Conservation (phyloP, 495 filamentous ascomycete species). For the Bacidia rubella region DNA sequence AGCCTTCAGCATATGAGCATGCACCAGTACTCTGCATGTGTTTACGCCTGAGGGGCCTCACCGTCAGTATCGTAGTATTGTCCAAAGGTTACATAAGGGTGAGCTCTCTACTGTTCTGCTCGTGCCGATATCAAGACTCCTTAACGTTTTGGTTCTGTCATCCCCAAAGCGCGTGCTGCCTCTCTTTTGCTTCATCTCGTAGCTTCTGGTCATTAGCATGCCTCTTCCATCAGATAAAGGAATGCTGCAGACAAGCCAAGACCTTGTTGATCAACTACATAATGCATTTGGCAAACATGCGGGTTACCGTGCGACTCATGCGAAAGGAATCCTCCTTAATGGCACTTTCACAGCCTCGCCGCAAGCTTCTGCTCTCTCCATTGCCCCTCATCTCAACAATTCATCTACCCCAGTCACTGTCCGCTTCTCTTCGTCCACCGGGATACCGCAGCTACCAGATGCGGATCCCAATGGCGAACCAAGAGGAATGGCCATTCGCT, state of each 20-base stretch:
- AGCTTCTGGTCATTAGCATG: conserved; percentile 16
- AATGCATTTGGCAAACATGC: conserved; percentile 31
- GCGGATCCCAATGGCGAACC: conserved; percentile 35
- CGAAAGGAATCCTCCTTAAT: conserved; percentile 32
- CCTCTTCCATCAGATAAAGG: conserved; percentile 30
- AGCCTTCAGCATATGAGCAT: background rate
- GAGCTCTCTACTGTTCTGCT: no score
- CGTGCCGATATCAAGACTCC: no score
- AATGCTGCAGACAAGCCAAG: conserved; percentile 28
- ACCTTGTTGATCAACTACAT: conserved; percentile 26
- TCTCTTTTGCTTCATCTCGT: background rate
- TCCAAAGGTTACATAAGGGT: background rate
- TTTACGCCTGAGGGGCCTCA: no score
- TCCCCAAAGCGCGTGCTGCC: background rate
- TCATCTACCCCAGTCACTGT: conserved; percentile 32
- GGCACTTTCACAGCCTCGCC: conserved; percentile 38
- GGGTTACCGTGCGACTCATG: conserved; percentile 38
- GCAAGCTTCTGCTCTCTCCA: conserved; percentile 29
- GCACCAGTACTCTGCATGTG: background rate
- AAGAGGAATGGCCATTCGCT: conserved; percentile 36
- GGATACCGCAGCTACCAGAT: conserved; percentile 37
- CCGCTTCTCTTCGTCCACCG: conserved; percentile 41
- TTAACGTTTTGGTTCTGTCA: no score
- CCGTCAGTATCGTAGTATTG: background rate
- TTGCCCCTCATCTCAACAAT: conserved; percentile 35